Evolutionary conservation across 257 asterid species (phyloP), one percentile per base, ranked within the genome.

Genomic region (Penstemon newberryi): DNA sequence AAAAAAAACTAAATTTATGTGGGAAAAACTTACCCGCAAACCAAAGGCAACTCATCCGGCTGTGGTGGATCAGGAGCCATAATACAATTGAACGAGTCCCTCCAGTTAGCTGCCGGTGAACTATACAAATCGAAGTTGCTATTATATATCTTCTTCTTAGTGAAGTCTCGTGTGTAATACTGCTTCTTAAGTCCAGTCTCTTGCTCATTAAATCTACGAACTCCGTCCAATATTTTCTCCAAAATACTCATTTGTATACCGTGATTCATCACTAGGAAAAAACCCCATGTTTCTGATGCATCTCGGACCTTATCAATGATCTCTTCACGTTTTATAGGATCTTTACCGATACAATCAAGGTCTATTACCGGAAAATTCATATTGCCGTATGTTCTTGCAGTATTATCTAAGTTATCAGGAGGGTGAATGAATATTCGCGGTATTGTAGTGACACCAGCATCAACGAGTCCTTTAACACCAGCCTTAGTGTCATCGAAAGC

Each of bases 381-480:
- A 2, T 25, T 25, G 33, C 60, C 11, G 38, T 19, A 18, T 3
- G 54, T 19, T 19, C 25, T 19, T 41, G 5, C 13, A 25, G 7
- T 44, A n/a, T 45, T 4, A 3, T 19, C 56, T 18, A 11, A 45
- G 6, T 10, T 61, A 15, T 77, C 81, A 7, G 74, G 63, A 12
- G 74, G 82, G 57, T 69, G 46, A 63, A 61, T 7, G 63, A 89
- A 87, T 0, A 89, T 83, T 47, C 45, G 75, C 42, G 89, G 90
- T 37, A 85, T 40, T n/a, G 68, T 73, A 3, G 60, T 39, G 5
- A 80, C 12, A 33, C 86, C 87, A 13, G 73, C 73, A 51, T 85
- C 95, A 7, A 80, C 84, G 3, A 85, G 83, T 0, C 95, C 95
- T 74, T 86, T 89, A 3, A 83, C 95, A 37, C 95, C 95, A 0